A percentile compares a stretch with the other conserved stretches of the same genome.
These are phyloP conservation scores for Samsoniella hepiali DNA, from an alignment of 2,329 filamentous ascomycete genomes.

Conservation along the genomic window DNA sequence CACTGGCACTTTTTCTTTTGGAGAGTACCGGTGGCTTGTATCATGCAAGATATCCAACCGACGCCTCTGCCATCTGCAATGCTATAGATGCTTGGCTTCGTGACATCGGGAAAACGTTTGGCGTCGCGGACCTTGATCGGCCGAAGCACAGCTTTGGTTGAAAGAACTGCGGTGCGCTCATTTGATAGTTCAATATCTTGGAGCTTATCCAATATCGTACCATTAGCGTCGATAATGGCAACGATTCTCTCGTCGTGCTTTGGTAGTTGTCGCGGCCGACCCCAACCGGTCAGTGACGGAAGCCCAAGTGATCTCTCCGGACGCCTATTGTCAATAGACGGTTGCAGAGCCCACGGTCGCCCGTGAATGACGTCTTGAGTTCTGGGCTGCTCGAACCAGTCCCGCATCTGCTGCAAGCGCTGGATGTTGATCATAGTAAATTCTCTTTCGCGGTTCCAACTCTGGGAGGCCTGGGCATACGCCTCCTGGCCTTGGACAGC, in stretches of 20 bases:
- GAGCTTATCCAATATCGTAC: constrained; percentile 3
- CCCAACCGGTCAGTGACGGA: not conserved
- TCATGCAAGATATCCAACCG: too few species aligned
- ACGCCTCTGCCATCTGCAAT: too few species aligned
- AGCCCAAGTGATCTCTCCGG: not conserved
- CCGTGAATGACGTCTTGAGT: not conserved
- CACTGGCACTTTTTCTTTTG: constrained; percentile 39
- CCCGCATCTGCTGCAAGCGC: not conserved
- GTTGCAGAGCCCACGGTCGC: not conserved
- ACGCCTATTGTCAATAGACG: not conserved
- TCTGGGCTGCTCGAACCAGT: not conserved
- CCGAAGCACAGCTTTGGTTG: constrained; percentile 35
- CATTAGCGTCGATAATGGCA: not conserved
- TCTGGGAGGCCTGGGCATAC: constrained; percentile 26
- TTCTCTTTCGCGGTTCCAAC: constrained; percentile 1
- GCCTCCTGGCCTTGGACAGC: constrained; percentile 25
- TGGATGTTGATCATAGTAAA: not conserved
- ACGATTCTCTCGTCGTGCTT: constrained; percentile 4
- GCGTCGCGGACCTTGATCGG: constrained; percentile 39
- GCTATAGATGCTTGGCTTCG: too few species aligned
- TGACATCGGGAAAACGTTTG: too few species aligned
- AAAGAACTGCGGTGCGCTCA: not conserved
- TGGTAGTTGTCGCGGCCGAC: not conserved
- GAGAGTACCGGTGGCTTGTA: constrained; percentile 46
- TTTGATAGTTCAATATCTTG: not conserved